phyloP scores from a whole-genome alignment of 2,329 filamentous ascomycete species.

The Ascochyta rabiei region DNA sequence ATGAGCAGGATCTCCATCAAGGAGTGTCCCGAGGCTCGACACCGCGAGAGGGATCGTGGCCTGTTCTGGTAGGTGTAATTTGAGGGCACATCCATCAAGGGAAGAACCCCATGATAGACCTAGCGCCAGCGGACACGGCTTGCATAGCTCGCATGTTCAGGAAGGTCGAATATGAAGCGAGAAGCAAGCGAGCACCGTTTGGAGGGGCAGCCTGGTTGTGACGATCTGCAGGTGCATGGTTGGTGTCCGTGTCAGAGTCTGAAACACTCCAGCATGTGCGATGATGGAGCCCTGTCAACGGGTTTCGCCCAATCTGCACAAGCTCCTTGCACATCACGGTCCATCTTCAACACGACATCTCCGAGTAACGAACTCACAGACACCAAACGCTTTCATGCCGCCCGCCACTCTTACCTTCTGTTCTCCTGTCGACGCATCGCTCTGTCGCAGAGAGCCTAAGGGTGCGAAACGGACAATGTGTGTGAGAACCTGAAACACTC shows the following conservation, averaged over 20 bases:
- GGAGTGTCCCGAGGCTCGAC: conserved; percentile 20
- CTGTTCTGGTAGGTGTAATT: conserved; percentile 16
- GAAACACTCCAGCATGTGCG: conserved; percentile 16
- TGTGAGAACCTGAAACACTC: conserved; percentile 16
- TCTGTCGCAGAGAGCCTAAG: not conserved
- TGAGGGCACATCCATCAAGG: conserved; percentile 11
- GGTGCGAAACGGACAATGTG: not conserved
- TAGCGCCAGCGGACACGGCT: conserved; percentile 14
- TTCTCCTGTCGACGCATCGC: not conserved
- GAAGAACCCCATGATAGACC: conserved; percentile 10
- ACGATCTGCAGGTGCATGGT: conserved; percentile 5
- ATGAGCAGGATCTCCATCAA: conserved; percentile 36
- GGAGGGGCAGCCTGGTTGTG: conserved; percentile 14
- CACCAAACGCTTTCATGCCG: not conserved
- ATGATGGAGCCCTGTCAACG: conserved; percentile 9
- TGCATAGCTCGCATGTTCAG: conserved; percentile 13
- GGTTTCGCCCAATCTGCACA: conserved; percentile 5
- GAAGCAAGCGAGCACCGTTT: conserved; percentile 11
- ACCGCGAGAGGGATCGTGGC: conserved; percentile 8
- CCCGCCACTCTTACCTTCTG: not conserved
- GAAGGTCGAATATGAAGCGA: conserved; percentile 17
- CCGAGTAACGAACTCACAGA: conserved; percentile 2
- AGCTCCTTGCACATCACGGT: conserved; percentile 1
- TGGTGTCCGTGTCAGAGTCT: conserved; percentile 14
- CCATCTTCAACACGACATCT: conserved; percentile 8